Conservation (phyloP, 2,329 filamentous ascomycete species). For the Cryphonectria nitschkei region DNA sequence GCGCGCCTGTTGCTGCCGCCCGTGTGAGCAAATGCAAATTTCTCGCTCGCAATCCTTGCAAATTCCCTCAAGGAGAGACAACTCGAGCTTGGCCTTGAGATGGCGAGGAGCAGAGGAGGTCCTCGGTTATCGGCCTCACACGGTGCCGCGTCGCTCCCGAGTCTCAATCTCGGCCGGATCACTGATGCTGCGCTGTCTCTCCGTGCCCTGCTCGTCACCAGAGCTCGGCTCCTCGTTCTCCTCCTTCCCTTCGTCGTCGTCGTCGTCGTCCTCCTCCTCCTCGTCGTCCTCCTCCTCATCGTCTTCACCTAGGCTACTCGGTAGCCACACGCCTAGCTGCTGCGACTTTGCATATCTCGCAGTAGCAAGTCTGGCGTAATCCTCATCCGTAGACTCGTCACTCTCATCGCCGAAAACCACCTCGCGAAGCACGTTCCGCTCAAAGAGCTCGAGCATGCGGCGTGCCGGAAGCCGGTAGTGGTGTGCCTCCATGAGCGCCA, state of each 20-base stretch:
- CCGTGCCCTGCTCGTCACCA: slow-evolving; percentile 57
- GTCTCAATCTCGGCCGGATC: slow-evolving; percentile 42
- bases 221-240: slow-evolving; percentile 61
- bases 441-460: slow-evolving; percentile 90
- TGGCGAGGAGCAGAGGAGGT: neutral
- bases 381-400: slow-evolving; percentile 38
- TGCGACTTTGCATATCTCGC: slow-evolving; percentile 23
- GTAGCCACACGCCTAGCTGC: neutral
- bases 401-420: slow-evolving; percentile 81
- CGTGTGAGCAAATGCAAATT: neutral
- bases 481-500: slow-evolving; percentile 84
- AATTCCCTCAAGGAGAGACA: neutral
- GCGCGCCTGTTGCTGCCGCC: neutral
- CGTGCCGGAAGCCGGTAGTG: slow-evolving; percentile 87
- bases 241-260: slow-evolving; percentile 24
- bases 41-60: neutral
- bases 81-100: neutral
- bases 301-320: slow-evolving; percentile 24
- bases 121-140: neutral
- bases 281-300: slow-evolving; percentile 25
- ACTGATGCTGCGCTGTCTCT: slow-evolving; percentile 58
- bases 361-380: neutral
- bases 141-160: slow-evolving; percentile 22
- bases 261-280: slow-evolving; percentile 23
- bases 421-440: slow-evolving; percentile 81